phyloP scores from a whole-genome alignment of 129 eudicot species.

The Flaveria linearis region DNA sequence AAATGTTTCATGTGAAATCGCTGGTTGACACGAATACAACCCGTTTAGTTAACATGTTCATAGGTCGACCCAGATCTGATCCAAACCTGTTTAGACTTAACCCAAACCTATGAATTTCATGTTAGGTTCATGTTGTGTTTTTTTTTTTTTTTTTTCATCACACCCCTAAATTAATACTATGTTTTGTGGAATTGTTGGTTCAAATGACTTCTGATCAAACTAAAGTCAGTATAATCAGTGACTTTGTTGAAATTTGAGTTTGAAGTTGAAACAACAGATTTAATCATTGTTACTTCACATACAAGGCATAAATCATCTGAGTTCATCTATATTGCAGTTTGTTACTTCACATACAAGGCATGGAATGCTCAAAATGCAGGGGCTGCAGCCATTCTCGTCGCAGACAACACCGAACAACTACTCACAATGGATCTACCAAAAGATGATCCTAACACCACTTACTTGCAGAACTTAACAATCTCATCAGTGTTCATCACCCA shows the following conservation, averaged over 20 bases:
- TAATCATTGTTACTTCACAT: not conserved
- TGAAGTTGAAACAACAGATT: not conserved
- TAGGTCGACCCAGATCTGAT: too few species aligned
- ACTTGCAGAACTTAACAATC: constrained; percentile 68
- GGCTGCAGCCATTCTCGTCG: constrained; percentile 76
- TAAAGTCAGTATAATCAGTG: not conserved
- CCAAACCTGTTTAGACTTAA: too few species aligned
- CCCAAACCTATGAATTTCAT: too few species aligned
- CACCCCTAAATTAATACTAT: not conserved
- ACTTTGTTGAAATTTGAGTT: not conserved
- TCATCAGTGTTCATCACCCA: constrained; percentile 70
- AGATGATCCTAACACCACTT: constrained; percentile 44
- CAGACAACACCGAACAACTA: constrained; percentile 66
- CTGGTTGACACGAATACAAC: too few species aligned
- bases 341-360: constrained; percentile 75
- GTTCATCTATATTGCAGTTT: constrained; percentile 44
- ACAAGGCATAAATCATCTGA: not conserved
- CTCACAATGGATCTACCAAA: constrained; percentile 86
- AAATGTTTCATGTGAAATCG: too few species aligned
- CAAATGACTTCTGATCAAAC: not conserved
- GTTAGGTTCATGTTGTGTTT: too few species aligned
- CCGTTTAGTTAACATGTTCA: too few species aligned
- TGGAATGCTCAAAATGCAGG: constrained; percentile 91
- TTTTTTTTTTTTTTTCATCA: too few species aligned
- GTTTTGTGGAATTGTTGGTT: not conserved